Conservation (phyloP, 2,329 filamentous ascomycete species). For the Balansia obtecta region DNA sequence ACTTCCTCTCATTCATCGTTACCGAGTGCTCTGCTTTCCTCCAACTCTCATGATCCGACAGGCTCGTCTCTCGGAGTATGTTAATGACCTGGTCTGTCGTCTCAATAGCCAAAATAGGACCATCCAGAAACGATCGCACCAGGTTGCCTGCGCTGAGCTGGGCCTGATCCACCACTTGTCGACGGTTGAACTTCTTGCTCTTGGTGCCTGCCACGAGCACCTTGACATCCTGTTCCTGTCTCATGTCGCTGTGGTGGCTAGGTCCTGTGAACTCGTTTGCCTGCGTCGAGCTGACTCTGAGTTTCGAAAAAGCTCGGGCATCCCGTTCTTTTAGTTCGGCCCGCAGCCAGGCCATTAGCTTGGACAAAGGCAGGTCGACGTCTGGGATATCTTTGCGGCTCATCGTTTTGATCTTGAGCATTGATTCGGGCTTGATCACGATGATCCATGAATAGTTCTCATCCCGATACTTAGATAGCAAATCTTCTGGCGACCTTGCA, state of each 20-base stretch:
- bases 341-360: conserved; percentile 70
- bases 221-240: conserved; percentile 59
- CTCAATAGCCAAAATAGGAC: conserved; percentile 79
- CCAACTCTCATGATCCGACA: conserved; percentile 79
- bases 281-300: conserved; percentile 20
- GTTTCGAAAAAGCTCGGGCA: conserved; percentile 39
- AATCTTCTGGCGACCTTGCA: conserved; percentile 64
- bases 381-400: conserved; percentile 63
- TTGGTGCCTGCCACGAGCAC: conserved; percentile 74
- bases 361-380: conserved; percentile 58
- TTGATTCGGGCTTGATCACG: conserved; percentile 67
- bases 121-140: conserved; percentile 58
- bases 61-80: conserved; percentile 56
- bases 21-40: conserved; percentile 66
- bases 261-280: conserved; percentile 16
- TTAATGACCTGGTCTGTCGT: conserved; percentile 75
- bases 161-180: conserved; percentile 73
- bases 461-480: conserved; percentile 63
- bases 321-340: conserved; percentile 73
- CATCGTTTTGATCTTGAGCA: conserved; percentile 69
- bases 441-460: conserved; percentile 78
- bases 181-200: conserved; percentile 85
- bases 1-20: conserved; percentile 65
- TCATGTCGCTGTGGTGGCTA: conserved; percentile 16
- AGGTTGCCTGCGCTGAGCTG: conserved; percentile 46